Percentiles rank a stretch among this genome's conserved stretches.
Evolutionary conservation across 345 rosid species (phyloP).

Genomic region (Arabidopsis suecica): DNA sequence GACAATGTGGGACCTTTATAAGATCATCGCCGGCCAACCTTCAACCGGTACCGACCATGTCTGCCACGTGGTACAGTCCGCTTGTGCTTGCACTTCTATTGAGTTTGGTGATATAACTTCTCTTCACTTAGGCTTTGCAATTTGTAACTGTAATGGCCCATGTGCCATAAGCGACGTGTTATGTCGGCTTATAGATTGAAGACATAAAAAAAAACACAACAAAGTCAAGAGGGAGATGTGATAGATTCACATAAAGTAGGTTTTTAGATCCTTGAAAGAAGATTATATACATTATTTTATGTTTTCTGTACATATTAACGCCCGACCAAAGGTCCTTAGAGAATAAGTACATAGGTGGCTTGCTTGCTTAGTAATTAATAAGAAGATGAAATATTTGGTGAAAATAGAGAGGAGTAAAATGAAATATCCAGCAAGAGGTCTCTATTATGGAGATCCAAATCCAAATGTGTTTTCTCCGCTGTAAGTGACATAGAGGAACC

Average conservation of each 20-base stretch:
- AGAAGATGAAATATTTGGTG: slow-evolving; percentile 21
- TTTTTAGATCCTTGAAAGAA: slow-evolving; percentile 12
- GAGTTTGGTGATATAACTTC: neutral
- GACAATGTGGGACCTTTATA: slow-evolving; percentile 39
- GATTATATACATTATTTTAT: slow-evolving; percentile 36
- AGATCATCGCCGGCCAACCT: slow-evolving; percentile 14
- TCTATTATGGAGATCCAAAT: slow-evolving; percentile 39
- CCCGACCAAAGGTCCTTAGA: slow-evolving; percentile 29
- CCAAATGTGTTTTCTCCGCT: slow-evolving; percentile 94
- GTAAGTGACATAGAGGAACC: slow-evolving; percentile 85
- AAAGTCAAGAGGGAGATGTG: neutral
- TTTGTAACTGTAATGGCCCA: slow-evolving; percentile 6
- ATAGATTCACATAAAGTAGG: slow-evolving; percentile 10
- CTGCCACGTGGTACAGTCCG: slow-evolving; percentile 34
- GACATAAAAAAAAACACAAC: slow-evolving; percentile 12
- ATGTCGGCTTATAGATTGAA: slow-evolving; percentile 11
- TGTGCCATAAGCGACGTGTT: slow-evolving; percentile 17
- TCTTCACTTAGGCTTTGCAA: neutral
- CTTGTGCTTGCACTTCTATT: neutral
- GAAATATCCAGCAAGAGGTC: slow-evolving; percentile 24
- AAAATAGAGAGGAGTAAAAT: neutral
- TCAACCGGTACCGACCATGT: slow-evolving; percentile 25
- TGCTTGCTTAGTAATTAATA: slow-evolving; percentile 24
- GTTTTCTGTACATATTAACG: slow-evolving; percentile 38
- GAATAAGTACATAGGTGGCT: slow-evolving; percentile 23